phyloP scores from a whole-genome alignment of 2,329 filamentous ascomycete genomes.

The Annulohypoxylon truncatum region DNA sequence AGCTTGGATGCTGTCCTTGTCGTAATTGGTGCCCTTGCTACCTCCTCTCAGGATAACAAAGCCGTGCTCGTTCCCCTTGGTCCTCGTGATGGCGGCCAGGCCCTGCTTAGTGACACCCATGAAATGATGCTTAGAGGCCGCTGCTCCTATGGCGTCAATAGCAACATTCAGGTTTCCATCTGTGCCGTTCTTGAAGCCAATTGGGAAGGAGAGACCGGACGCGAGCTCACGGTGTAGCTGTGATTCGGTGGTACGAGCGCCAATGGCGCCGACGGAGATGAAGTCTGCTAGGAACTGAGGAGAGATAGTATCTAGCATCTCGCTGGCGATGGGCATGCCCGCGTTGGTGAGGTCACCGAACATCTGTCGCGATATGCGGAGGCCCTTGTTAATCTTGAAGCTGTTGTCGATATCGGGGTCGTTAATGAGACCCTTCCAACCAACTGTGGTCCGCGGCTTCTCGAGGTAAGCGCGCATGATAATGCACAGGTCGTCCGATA shows the following conservation, averaged over 20 bases:
- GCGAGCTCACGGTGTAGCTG: slow-evolving; percentile 97
- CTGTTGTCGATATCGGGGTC: slow-evolving; percentile 97
- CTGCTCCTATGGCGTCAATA: slow-evolving; percentile 93
- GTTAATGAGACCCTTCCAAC: slow-evolving; percentile 99
- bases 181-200: slow-evolving; percentile 99
- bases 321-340: slow-evolving; percentile 94
- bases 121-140: slow-evolving; percentile 91
- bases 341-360: slow-evolving; percentile 88
- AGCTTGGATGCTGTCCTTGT: slow-evolving; percentile 82
- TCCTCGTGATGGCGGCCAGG: slow-evolving; percentile 92
- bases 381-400: slow-evolving; percentile 99
- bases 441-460: slow-evolving; percentile 97
- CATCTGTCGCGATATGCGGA: slow-evolving; percentile 90
- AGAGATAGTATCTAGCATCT: slow-evolving; percentile 99
- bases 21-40: slow-evolving; percentile 92
- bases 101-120: slow-evolving; percentile 99
- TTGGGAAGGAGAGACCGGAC: slow-evolving; percentile 93
- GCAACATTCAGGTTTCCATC: slow-evolving; percentile 91
- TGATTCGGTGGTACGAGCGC: slow-evolving; percentile 94
- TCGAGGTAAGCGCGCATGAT: slow-evolving; percentile 99
- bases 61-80: slow-evolving; percentile 93
- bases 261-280: slow-evolving; percentile 94
- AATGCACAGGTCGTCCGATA: slow-evolving; percentile 85
- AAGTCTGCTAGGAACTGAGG: slow-evolving; percentile 97
- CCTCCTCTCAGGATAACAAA: slow-evolving; percentile 96